Base-by-base conservation (phyloP, 108 stramenopile species). In the Skeletonema grethae region DNA sequence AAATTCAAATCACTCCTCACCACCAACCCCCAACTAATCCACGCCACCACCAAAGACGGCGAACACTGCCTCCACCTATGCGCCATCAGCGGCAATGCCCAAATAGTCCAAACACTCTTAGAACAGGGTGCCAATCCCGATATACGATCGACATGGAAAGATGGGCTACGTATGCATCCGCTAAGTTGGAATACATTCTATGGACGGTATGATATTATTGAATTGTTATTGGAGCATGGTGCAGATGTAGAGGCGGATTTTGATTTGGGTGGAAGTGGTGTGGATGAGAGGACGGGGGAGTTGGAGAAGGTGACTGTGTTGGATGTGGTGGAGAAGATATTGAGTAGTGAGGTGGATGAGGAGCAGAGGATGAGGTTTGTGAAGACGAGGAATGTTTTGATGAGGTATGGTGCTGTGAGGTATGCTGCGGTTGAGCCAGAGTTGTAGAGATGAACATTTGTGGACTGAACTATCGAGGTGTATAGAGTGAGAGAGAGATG, bases 131-230 rank as follows among this genome's bases (percentile, higher is more conserved):
- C 87, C 57, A 82, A 94, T 85, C 90, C 90, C 13, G 86, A 94
- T 67, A 69, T 88, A 61, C 86, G 93, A 41, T 82, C 93, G 4
- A 88, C 85, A 22, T 88, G 57, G 45, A 77, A 73, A n/a, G 36
- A 88, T 13, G 93, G 90, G 43, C 67, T 91, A 16, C 77, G 93
- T 31, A 94, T 94, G 93, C 90, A 91, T 72, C 93, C 93, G 0
- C 59, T 94, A 9, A 86, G 84, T 65, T 94, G 93, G 93, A 87
- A 85, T 64, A 77, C 87, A 3, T 94, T 87, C 61, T 91, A 86
- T 36, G 90, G 90, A 4, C 84, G 91, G 67, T 66, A 85, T 31
- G 87, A 88, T 0, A 92, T 87, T 64, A 77, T 87, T 16, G 59
- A 66, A 22, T 22, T 94, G 29, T 72, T 94, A 38, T 62, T 94